These are phyloP conservation scores for Rhizopus arrhizus DNA, from an alignment of 371 early-diverging fungal species.

Conservation along the genomic window DNA sequence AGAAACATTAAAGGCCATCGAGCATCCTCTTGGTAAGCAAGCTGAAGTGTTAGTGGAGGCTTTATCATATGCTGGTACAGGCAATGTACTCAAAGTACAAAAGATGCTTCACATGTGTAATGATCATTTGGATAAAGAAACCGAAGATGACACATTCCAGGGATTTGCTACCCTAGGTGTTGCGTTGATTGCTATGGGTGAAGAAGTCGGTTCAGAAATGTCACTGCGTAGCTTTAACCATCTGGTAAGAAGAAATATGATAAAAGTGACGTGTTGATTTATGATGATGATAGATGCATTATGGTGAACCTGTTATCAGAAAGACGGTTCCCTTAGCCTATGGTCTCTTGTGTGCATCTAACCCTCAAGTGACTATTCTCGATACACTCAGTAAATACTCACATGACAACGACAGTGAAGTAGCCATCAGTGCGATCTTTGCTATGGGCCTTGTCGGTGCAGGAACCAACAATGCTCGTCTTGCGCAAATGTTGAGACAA, in stretches of 20 bases:
- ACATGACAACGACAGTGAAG: conserved; percentile 94
- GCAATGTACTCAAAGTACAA: conserved; percentile 96
- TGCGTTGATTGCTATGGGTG: conserved; percentile 95
- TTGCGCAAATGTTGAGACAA: conserved; percentile 97
- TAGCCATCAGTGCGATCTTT: conserved; percentile 95
- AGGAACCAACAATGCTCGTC: conserved; percentile 98
- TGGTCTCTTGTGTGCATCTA: conserved; percentile 94
- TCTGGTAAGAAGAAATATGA: conserved; percentile 80
- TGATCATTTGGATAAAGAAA: conserved; percentile 88
- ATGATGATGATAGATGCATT: conserved; percentile 82
- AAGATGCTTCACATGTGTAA: conserved; percentile 93
- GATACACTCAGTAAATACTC: conserved; percentile 97
- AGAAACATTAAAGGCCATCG: conserved; percentile 94
- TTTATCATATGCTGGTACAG: conserved; percentile 92
- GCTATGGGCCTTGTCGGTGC: conserved; percentile 99
- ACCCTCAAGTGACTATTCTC: conserved; percentile 88
- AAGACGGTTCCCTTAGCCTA: conserved; percentile 94
- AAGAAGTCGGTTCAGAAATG: conserved; percentile 97
- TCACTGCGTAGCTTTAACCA: conserved; percentile 92
- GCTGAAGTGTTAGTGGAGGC: conserved; percentile 86
- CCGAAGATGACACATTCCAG: conserved; percentile 84
- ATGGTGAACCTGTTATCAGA: conserved; percentile 94
- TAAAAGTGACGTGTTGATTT: conserved; percentile 75
- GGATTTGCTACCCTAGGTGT: conserved; percentile 96
- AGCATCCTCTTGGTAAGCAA: conserved; percentile 88